Evolutionary conservation across 768 basidiomycete species (phyloP).

Genomic region (Agaricus subrufescens): DNA sequence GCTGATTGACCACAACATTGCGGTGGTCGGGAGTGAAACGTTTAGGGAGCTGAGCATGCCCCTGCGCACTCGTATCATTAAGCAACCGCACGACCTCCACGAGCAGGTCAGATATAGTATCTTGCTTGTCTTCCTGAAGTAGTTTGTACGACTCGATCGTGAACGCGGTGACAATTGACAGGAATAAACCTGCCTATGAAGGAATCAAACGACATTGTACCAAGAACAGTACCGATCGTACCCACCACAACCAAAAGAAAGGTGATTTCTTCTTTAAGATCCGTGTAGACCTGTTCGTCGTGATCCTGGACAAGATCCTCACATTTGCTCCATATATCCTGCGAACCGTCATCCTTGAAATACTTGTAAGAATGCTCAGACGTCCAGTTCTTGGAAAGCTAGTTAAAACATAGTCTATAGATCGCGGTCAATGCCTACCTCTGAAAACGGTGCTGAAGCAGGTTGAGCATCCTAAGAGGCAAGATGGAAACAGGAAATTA

Average conservation of each 20-base stretch:
- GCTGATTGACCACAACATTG: slow-evolving; percentile 1
- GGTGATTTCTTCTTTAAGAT: slow-evolving; percentile 1
- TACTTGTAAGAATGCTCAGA: background rate
- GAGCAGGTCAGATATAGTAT: slow-evolving; percentile 6
- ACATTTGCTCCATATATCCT: slow-evolving; percentile 1
- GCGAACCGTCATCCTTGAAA: background rate
- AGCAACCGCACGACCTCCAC: background rate
- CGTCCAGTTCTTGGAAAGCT: no score
- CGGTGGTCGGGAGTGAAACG: background rate
- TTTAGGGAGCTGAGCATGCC: background rate
- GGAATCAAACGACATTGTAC: background rate
- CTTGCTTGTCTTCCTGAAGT: background rate
- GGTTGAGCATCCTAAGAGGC: no score
- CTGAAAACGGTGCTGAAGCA: no score
- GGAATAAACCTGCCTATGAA: slow-evolving; percentile 2
- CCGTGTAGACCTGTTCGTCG: slow-evolving; percentile 4
- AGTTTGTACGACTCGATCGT: slow-evolving; percentile 4
- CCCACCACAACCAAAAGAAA: slow-evolving; percentile 5
- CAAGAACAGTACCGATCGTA: background rate
- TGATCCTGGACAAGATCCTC: background rate
- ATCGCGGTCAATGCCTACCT: no score
- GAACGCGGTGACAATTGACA: slow-evolving; percentile 7
- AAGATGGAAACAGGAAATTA: no score
- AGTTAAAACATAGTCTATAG: no score
- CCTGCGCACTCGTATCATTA: background rate